A percentile compares a stretch with the other conserved stretches of the same genome.
phyloP scores from a whole-genome alignment of 306 rosid genomes.

The Geum urbanum region DNA sequence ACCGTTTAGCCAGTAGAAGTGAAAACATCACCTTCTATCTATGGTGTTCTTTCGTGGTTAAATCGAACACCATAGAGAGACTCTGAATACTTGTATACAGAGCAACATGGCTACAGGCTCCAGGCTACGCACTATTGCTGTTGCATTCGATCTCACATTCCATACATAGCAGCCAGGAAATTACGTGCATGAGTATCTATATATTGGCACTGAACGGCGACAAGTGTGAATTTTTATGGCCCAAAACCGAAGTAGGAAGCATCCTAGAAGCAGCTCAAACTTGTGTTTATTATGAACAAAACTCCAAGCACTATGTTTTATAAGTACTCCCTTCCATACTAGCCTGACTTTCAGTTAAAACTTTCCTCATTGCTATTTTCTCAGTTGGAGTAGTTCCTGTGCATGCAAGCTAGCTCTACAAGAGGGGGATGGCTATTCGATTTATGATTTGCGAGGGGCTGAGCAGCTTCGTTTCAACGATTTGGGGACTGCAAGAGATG shows the following conservation, averaged over 20 bases:
- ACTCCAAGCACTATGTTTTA: background rate
- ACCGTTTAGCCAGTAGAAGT: too few species aligned
- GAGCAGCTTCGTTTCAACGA: constrained; percentile 32
- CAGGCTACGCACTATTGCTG: background rate
- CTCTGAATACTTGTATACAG: background rate
- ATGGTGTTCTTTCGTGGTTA: too few species aligned
- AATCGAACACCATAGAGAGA: background rate
- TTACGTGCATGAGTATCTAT: background rate
- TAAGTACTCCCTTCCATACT: background rate
- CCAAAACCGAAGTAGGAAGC: constrained; percentile 23
- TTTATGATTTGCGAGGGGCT: constrained; percentile 23
- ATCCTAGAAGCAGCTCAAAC: constrained; percentile 31
- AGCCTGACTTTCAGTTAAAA: background rate
- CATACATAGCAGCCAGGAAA: constrained; percentile 5
- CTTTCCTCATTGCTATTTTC: background rate
- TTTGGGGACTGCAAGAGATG: constrained; percentile 51
- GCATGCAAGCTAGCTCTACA: background rate
- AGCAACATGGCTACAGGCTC: background rate
- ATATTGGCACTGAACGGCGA: background rate
- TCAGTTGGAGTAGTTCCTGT: background rate
- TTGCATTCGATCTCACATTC: background rate
- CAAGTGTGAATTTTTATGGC: background rate
- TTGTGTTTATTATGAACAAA: background rate
- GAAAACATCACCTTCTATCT: too few species aligned
- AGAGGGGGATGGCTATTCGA: constrained; percentile 24